These are phyloP conservation scores for Fusarium chaquense DNA, from an alignment of 2,329 filamentous ascomycete genomes.

Conservation along the genomic window DNA sequence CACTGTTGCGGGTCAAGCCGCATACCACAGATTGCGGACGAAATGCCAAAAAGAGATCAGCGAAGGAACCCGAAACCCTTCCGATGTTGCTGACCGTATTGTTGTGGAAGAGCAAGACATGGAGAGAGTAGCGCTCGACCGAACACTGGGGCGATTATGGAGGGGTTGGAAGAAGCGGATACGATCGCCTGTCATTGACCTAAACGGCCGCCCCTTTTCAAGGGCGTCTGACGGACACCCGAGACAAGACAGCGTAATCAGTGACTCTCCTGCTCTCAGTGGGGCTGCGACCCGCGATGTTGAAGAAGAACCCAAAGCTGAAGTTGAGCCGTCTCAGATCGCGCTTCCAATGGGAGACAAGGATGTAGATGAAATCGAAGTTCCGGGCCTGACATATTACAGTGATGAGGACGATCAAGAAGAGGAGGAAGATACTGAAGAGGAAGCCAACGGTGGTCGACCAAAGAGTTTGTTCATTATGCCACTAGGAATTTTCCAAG, in stretches of 20 bases:
- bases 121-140: conserved; percentile 91
- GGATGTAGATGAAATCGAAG: conserved; percentile 84
- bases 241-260: conserved; percentile 52
- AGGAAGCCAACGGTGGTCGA: conserved; percentile 52
- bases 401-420: conserved; percentile 67
- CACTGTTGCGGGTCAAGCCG: conserved; percentile 86
- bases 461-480: conserved; percentile 60
- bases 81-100: conserved; percentile 71
- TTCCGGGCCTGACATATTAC: conserved; percentile 74
- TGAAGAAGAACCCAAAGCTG: conserved; percentile 39
- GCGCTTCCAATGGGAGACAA: conserved; percentile 75
- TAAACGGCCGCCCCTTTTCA: conserved; percentile 63
- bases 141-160: conserved; percentile 90
- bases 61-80: conserved; percentile 60
- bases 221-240: conserved; percentile 56
- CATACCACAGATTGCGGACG: conserved; percentile 74
- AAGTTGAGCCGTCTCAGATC: conserved; percentile 59
- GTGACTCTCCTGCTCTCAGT: conserved; percentile 53
- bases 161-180: conserved; percentile 93
- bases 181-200: conserved; percentile 66
- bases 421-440: conserved; percentile 42
- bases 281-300: conserved; percentile 48
- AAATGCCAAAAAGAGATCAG: conserved; percentile 71
- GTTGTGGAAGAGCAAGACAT: conserved; percentile 92
- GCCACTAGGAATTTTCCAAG: conserved; percentile 41